Base-by-base conservation (phyloP, 1,284 basidiomycete genomes). In the Rhodotorula sp. region DNA sequence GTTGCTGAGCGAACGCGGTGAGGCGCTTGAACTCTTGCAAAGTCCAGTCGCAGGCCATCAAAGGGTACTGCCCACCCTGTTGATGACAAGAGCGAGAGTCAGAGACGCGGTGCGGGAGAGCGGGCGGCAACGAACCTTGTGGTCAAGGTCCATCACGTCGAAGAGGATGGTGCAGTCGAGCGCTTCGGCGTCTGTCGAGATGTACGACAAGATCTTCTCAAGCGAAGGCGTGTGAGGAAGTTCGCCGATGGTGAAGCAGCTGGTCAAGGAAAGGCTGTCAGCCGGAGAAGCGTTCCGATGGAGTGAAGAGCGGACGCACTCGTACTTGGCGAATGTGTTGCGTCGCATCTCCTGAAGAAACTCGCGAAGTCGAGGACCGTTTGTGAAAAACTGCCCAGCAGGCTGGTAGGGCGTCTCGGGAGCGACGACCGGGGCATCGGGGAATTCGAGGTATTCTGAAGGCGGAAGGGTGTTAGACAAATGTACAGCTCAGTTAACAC, bases 241-340 rank as follows among this genome's bases (percentile, higher is more conserved):
- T 80, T 89, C 89, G 57, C 88, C 89, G 17, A 90, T 88, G 19
- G 87, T 88, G 71, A 89, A 85, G 24, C 86, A 78, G 60, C 78
- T 77, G 74, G 85, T n/a, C 10, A 34, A 15, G n/a, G 39, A 22
- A 17, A 29, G 29, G 4, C 15, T 9, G 8, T 17, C 17, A 6
- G 29, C 7, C 1, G 29, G n/a, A 29, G 1, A 6, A 11, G 29
- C 4, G 3, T 13, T 27, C 29, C 5, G 62, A 64, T 67, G 48
- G 71, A 54, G 62, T 66, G 74, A 17, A 27, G n/a, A 34, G 36
- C 53, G 46, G 20, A 60, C 62, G 34, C 53, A 86, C 87, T 80
- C 47, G 85, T 70, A 71, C 48, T 64, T 61, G 24, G 39, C 85
- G 29, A 88, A 81, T 4, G 89, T 86, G 75, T 86, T 82, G 32